Evolutionary conservation across 129 eudicot genomes (phyloP).

Genomic region (Saposhnikovia divaricata): DNA sequence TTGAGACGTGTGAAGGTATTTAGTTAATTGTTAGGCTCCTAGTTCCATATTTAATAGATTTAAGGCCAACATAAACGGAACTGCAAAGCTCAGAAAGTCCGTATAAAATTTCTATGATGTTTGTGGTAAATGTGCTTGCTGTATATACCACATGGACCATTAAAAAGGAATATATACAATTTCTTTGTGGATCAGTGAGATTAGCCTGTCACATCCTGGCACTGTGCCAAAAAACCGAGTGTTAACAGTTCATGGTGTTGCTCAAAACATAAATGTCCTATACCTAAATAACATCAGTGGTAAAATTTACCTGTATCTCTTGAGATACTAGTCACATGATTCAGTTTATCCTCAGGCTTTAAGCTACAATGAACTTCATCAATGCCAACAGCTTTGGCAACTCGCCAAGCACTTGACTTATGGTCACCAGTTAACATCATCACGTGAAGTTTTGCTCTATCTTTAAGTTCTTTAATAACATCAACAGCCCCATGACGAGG

Average conservation of each 20-base stretch:
- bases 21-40: not conserved
- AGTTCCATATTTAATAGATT: not conserved
- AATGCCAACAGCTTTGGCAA: constrained; percentile 88
- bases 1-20: not conserved
- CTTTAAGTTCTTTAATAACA: constrained; percentile 55
- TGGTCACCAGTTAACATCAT: constrained; percentile 99
- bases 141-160: not conserved
- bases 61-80: not conserved
- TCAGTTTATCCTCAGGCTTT: constrained; percentile 96
- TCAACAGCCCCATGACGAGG: constrained; percentile 72
- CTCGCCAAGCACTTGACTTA: constrained; percentile 82
- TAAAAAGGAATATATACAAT: not conserved
- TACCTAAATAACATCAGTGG: not conserved
- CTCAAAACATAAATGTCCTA: not conserved
- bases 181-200: not conserved
- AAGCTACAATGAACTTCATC: constrained; percentile 73
- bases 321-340: constrained; percentile 76
- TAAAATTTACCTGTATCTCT: constrained; percentile 59
- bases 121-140: not conserved
- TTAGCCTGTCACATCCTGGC: not conserved
- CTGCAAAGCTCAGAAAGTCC: not conserved
- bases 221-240: not conserved
- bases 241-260: not conserved
- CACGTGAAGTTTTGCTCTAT: constrained; percentile 69
- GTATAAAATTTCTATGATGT: not conserved